phyloP scores from a whole-genome alignment of 108 stramenopile species.

The Ochromonas danica region DNA sequence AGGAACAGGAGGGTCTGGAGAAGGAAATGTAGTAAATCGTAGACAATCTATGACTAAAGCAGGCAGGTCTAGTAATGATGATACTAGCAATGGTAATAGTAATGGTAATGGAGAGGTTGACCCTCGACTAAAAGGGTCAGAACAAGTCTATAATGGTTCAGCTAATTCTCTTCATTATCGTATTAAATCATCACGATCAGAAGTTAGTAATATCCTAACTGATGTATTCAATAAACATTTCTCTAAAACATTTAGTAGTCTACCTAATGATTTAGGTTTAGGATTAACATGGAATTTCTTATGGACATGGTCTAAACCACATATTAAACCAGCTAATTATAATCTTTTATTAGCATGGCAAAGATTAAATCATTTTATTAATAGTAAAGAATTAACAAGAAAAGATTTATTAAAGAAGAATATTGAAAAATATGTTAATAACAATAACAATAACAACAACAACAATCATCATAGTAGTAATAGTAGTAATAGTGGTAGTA shows the following conservation, averaged over 20 bases:
- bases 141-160: not conserved
- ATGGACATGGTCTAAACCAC: slow-evolving; percentile 68
- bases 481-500: no score
- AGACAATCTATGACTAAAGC: not conserved
- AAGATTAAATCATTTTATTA: slow-evolving; percentile 61
- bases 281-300: slow-evolving; percentile 58
- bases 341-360: slow-evolving; percentile 59
- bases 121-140: not conserved
- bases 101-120: not conserved
- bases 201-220: slow-evolving; percentile 17
- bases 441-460: not conserved
- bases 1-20: not conserved
- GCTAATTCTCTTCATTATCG: slow-evolving; percentile 13
- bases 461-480: not conserved
- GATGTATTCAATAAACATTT: not conserved
- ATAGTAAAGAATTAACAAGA: slow-evolving; percentile 54
- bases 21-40: not conserved
- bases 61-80: not conserved
- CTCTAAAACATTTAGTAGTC: not conserved
- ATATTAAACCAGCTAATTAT: slow-evolving; percentile 54
- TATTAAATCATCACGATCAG: slow-evolving; percentile 24
- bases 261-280: slow-evolving; percentile 29
- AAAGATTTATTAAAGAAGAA: slow-evolving; percentile 72
- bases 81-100: not conserved
- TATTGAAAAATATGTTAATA: slow-evolving; percentile 53